Base-by-base conservation (phyloP, 768 basidiomycete genomes). In the Pisolithus orientalis region DNA sequence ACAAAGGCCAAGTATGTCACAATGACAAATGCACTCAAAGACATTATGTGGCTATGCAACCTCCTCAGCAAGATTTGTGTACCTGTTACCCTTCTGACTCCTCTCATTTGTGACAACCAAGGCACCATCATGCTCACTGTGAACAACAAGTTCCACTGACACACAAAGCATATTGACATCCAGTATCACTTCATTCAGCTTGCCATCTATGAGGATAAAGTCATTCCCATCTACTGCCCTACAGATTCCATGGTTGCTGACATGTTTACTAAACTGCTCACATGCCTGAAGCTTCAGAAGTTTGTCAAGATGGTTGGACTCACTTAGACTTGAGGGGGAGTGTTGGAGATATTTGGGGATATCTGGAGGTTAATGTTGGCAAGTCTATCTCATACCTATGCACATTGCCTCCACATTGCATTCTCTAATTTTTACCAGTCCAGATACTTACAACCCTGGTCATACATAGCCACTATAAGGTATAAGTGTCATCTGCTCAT, bases 81-180 rank as follows among this genome's bases (percentile, higher is more conserved):
- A 7, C 39, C 39, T 2, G 21, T 40, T 17, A 40, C 39, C 4
- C 2, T 7, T 2, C 16, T 14, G 2, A 40, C 39, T n/a, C 16
- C 42, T 8, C 6, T 50, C 3, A 5, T 25, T 3, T 50, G 49
- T 24, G 39, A 50, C 16, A 50, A 39, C 4, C 49, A 50, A 39
- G 49, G 49, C 4, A 16, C 49, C 6, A 50, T 50, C 16, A 27
- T 13, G 0, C 49, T 50, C 39, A 50, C 39, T 3, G 9, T 28
- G 5, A 50, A 50, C 49, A 50, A 50, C 16, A 50, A 50, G 21
- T 50, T 49, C 13, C 48, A 49, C 5, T 34, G 13, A 2, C 34
- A 14, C 32, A 49, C 21, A 4, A 49, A 49, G 4, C 49, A 50
- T 27, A 39, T 29, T 29, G 39, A 50, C 14, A 50, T 50, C 6